Base-by-base conservation (phyloP, 1,284 basidiomycete species). In the Microbotryomycetes sp. region DNA sequence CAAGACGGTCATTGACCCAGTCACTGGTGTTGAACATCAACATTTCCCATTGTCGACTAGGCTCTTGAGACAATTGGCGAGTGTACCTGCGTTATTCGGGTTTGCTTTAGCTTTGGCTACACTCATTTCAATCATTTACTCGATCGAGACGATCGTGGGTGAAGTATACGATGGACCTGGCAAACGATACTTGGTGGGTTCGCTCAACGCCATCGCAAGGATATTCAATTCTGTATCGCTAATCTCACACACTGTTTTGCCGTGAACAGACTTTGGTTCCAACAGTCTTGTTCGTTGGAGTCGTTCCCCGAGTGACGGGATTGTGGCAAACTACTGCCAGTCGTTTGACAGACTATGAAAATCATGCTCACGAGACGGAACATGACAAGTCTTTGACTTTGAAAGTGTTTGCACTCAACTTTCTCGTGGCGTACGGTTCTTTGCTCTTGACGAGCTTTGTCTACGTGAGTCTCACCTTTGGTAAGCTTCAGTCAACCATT, bases 381-480 rank as follows among this genome's bases (percentile, higher is more conserved):
- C 84, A 91, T 73, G 82, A 85, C 63, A 82, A 84, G 16, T 90
- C 88, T 6, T 80, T 97, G 32, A 94, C 93, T 6, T 80, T 89
- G 73, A 98, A 98, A 77, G 87, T 89, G 0, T 98, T 98, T 75
- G 84, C 87, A 0, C 81, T 97, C 65, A 88, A 87, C 50, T 85
- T 87, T 3, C 83, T 97, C 71, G 91, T 93, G 25, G 87, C 93
- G 0, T 97, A 93, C 75, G 84, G 76, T 3, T 74, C 74, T 3
- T 59, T 70, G 15, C 46, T 70, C 19, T 50, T 89, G 14, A 72
- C 87, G 22, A 89, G 90, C 19, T 94, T 91, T 73, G 82, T 93
- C 55, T 96, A 94, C 73, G 75, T 75, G 26, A 65, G 73, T 23
- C 36, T 49, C 54, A 16, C 9, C 25, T 12, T 36, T 15, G 4